Evolutionary conservation across 2,329 filamentous ascomycete species (phyloP).

Genomic region (Penicillium thymicola): DNA sequence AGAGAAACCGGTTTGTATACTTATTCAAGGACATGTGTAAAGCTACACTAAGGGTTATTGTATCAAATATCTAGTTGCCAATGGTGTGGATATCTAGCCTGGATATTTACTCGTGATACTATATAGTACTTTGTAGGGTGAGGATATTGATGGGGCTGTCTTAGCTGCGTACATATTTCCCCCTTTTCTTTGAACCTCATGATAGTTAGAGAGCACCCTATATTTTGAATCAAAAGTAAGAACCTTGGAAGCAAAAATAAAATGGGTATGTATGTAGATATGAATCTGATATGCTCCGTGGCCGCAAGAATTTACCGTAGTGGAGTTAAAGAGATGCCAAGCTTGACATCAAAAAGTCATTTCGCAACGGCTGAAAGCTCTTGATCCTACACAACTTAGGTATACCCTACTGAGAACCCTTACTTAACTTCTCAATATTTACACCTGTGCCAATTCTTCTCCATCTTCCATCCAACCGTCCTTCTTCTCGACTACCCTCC

Average conservation of each 20-base stretch:
- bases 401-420: not conserved
- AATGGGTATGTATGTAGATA: no score
- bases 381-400: not conserved
- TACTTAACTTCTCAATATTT: not conserved
- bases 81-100: not conserved
- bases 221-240: not conserved
- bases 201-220: not conserved
- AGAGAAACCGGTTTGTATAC: not conserved
- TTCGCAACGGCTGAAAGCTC: not conserved
- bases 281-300: not conserved
- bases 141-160: not conserved
- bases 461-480: not conserved
- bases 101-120: not conserved
- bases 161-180: not conserved
- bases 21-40: no score
- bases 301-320: not conserved
- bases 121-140: no score
- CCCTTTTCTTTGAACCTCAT: no score
- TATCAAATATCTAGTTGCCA: not conserved
- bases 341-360: slow-evolving; percentile 7
- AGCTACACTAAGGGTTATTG: not conserved
- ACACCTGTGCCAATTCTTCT: not conserved
- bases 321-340: slow-evolving; percentile 4
- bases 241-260: not conserved
- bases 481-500: not conserved